These are phyloP conservation scores for Hamigera avellanea DNA, from an alignment of 495 filamentous ascomycete species.

Conservation along the genomic window DNA sequence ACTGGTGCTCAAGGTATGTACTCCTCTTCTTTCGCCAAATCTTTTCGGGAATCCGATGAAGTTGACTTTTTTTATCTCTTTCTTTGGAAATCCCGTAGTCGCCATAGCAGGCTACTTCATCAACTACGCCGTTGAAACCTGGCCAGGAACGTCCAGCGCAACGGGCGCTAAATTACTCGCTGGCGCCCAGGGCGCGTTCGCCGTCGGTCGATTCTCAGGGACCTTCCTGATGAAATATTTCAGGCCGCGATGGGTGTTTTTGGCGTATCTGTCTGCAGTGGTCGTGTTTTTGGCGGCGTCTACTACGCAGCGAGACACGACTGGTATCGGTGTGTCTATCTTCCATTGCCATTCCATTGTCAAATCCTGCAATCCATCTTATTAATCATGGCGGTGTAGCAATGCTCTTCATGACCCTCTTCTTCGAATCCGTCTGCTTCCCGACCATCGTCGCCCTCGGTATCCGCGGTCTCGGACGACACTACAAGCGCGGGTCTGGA, in stretches of 20 bases:
- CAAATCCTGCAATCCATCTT: no score
- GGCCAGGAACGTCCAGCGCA: constrained; percentile 20
- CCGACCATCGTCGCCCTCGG: constrained; percentile 52
- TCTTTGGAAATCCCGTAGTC: constrained; percentile 33
- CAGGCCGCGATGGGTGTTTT: constrained; percentile 39
- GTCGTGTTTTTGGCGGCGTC: constrained; percentile 31
- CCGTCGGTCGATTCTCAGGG: constrained; percentile 41
- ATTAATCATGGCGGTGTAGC: no score
- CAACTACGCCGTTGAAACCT: constrained; percentile 39
- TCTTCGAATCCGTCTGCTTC: constrained; percentile 53
- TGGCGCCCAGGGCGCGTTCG: constrained; percentile 44
- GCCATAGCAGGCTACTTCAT: constrained; percentile 58
- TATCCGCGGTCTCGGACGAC: constrained; percentile 46
- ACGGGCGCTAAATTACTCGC: constrained; percentile 43
- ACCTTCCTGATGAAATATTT: constrained; percentile 39
- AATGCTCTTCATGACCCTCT: constrained; percentile 44
- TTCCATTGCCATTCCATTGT: neutral
- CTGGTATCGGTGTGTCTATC: constrained; percentile 29
- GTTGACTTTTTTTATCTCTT: no score
- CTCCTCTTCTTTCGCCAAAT: neutral
- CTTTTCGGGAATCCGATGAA: neutral
- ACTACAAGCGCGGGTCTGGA: constrained; percentile 46
- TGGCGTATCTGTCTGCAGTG: constrained; percentile 25
- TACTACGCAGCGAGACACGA: constrained; percentile 21
- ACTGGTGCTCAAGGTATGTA: constrained; percentile 48